These are phyloP conservation scores for Hapsidospora chrysogenum DNA, from an alignment of 495 filamentous ascomycete genomes.

Conservation along the genomic window DNA sequence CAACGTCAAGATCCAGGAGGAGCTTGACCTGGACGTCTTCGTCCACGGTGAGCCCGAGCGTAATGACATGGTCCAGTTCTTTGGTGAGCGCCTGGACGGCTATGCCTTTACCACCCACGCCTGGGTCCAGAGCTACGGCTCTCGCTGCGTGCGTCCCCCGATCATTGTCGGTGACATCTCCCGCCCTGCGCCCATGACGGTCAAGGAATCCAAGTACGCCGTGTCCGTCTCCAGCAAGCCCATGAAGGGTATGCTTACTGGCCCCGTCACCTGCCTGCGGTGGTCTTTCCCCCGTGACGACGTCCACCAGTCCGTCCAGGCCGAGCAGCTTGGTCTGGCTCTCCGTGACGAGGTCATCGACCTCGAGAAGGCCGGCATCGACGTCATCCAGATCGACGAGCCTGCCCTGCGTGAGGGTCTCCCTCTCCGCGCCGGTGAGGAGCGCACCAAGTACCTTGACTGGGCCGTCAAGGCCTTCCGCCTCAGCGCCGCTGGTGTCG, in stretches of 20 bases:
- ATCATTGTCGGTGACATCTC: constrained; percentile 98
- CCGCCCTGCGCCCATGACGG: constrained; percentile 90
- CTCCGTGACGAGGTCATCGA: constrained; percentile 97
- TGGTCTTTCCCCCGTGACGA: constrained; percentile 99
- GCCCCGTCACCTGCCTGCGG: constrained; percentile 92
- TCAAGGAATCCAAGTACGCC: constrained; percentile 99
- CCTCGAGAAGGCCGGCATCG: constrained; percentile 87
- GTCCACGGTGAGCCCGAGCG: constrained; percentile 98
- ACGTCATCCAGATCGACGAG: constrained; percentile 98
- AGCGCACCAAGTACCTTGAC: constrained; percentile 85
- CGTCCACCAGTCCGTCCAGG: constrained; percentile 96
- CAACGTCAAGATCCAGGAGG: constrained; percentile 89
- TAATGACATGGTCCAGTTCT: constrained; percentile 99
- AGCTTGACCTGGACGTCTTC: constrained; percentile 82
- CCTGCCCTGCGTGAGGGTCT: constrained; percentile 98
- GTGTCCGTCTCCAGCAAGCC: constrained; percentile 92
- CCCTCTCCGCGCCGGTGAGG: constrained; percentile 75
- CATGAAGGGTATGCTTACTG: constrained; percentile 99
- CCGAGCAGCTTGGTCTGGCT: constrained; percentile 93
- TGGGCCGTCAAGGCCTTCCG: constrained; percentile 98
- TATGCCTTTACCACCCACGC: constrained; percentile 98
- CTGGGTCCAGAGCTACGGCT: constrained; percentile 97
- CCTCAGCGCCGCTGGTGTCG: constrained; percentile 76
- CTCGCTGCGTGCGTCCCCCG: constrained; percentile 91
- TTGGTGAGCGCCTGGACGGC: constrained; percentile 88